Percentiles rank a stretch among this genome's conserved stretches.
These are phyloP conservation scores for Arbutus unedo DNA, from an alignment of 148 eudicot species.

Conservation along the genomic window DNA sequence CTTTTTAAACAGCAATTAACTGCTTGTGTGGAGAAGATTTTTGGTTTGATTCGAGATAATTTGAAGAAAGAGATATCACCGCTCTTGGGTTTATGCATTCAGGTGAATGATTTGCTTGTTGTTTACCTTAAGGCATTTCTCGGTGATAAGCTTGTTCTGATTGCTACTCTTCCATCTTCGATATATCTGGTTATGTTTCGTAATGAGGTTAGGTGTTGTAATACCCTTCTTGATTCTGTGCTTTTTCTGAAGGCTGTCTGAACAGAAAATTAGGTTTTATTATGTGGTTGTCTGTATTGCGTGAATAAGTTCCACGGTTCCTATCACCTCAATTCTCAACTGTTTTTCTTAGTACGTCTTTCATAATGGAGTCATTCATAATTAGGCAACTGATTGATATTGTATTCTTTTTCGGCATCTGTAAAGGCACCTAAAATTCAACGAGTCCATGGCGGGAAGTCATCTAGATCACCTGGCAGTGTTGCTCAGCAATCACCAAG, in stretches of 20 bases:
- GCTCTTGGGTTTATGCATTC: constrained; percentile 76
- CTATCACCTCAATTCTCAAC: constrained; percentile 1
- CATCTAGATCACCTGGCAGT: constrained; percentile 79
- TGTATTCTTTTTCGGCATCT: constrained; percentile 8
- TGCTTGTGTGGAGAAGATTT: constrained; percentile 93
- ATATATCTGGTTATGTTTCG: constrained; percentile 1
- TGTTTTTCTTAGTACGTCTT: neutral
- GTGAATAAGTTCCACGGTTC: neutral
- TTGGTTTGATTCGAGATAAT: constrained; percentile 96
- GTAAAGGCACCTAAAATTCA: constrained; percentile 80
- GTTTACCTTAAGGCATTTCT: neutral
- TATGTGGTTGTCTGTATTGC: neutral
- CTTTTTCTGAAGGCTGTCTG: neutral
- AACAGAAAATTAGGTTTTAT: neutral
- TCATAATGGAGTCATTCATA: neutral
- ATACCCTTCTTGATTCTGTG: neutral
- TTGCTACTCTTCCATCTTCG: neutral
- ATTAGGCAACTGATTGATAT: neutral
- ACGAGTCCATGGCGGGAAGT: constrained; percentile 72
- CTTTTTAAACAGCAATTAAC: constrained; percentile 95
- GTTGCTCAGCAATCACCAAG: constrained; percentile 58
- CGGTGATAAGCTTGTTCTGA: neutral
- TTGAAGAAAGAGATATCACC: constrained; percentile 98
- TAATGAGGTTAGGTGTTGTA: neutral
- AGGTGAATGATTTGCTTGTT: constrained; percentile 37